Evolutionary conservation across 176 grass and related monocot genomes (phyloP).

Genomic region (Oryza rufipogon): DNA sequence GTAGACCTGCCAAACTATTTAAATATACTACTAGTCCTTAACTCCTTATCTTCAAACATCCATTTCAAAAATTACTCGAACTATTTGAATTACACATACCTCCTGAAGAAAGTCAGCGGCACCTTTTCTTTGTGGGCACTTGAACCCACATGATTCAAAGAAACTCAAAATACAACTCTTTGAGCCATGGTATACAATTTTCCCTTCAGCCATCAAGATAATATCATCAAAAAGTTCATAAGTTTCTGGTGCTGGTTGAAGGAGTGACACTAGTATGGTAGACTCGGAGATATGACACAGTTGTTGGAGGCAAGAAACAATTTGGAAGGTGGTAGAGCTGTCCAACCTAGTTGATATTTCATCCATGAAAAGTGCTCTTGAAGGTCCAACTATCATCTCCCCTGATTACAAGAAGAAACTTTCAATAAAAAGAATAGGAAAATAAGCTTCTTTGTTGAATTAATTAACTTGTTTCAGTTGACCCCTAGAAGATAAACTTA

Average conservation of each 20-base stretch:
- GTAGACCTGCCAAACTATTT: background rate
- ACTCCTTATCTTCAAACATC: conserved; percentile 1
- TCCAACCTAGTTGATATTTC: too few relatives aligned
- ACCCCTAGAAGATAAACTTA: too few relatives aligned
- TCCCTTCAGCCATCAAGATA: conserved; percentile 69
- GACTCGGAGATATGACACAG: conserved; percentile 56
- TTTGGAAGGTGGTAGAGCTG: too few relatives aligned
- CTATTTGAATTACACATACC: conserved; percentile 46
- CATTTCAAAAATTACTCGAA: background rate
- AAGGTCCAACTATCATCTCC: too few relatives aligned
- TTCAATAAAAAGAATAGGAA: too few relatives aligned
- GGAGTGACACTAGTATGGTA: conserved; percentile 70
- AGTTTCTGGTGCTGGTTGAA: conserved; percentile 76
- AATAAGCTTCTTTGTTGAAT: too few relatives aligned
- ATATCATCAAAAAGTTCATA: conserved; percentile 90
- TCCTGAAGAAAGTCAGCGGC: conserved; percentile 76
- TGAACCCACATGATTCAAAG: conserved; percentile 79
- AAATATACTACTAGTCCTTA: background rate
- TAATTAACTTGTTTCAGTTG: too few relatives aligned
- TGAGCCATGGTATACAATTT: conserved; percentile 73
- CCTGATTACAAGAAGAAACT: too few relatives aligned
- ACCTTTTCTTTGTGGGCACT: conserved; percentile 79
- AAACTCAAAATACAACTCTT: conserved; percentile 56
- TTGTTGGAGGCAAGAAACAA: too few relatives aligned
- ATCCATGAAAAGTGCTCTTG: too few relatives aligned